Evolutionary conservation across 768 basidiomycete genomes (phyloP).

Genomic region (Termitomyces sp.): DNA sequence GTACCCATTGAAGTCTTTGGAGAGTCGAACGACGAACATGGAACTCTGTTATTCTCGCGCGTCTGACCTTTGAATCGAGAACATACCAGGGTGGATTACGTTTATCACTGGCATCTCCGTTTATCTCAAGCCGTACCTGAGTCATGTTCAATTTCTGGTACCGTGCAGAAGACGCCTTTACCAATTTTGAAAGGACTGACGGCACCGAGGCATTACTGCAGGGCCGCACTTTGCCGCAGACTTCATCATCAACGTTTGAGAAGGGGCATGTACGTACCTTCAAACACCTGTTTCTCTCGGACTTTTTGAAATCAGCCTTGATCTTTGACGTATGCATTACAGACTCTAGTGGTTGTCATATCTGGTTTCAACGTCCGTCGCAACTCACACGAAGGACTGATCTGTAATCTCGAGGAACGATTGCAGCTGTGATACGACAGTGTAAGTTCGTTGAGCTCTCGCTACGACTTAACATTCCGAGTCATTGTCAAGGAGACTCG

Average conservation of each 20-base stretch:
- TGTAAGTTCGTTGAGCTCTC: too few relatives aligned
- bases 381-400: too few relatives aligned
- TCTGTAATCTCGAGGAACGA: too few relatives aligned
- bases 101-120: too few relatives aligned
- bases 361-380: too few relatives aligned
- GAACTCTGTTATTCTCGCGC: neutral
- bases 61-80: neutral
- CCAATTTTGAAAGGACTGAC: neutral
- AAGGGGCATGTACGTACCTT: neutral
- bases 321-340: neutral
- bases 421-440: too few relatives aligned
- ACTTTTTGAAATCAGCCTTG: neutral
- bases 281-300: neutral
- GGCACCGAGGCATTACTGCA: neutral
- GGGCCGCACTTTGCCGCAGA: neutral
- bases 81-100: neutral
- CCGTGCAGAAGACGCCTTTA: neutral
- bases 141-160: neutral
- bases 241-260: neutral
- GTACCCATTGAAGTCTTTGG: too few relatives aligned
- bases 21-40: neutral
- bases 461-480: too few relatives aligned
- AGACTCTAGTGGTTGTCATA: too few relatives aligned
- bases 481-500: too few relatives aligned
- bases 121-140: too few relatives aligned